Conservation (phyloP, 106 monocot genomes). For the Dendrobium chrysotoxum region DNA sequence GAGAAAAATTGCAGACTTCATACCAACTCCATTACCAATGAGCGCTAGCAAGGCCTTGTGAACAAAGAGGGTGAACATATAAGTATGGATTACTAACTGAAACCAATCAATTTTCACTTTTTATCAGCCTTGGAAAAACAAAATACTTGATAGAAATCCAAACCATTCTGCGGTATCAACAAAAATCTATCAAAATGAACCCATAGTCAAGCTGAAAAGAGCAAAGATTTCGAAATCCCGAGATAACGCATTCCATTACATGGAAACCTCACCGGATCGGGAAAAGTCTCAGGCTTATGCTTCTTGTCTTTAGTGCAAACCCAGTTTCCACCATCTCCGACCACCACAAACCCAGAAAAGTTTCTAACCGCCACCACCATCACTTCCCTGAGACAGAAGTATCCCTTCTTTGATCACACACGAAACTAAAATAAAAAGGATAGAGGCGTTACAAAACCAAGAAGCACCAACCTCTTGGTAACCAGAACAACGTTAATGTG, state of each 20-base stretch:
- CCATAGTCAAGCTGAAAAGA: not conserved
- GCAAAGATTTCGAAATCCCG: not conserved
- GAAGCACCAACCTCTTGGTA: conserved; percentile 36
- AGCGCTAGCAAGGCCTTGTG: not conserved
- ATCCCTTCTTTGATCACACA: not conserved
- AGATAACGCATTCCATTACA: not conserved
- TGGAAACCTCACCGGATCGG: conserved; percentile 55
- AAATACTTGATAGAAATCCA: not conserved
- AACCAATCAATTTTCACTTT: not conserved
- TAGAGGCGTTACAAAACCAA: not conserved
- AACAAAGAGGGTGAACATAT: not conserved
- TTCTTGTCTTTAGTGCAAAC: conserved; percentile 41
- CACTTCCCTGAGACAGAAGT: conserved; percentile 44
- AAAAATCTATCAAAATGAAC: not conserved
- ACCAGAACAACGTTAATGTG: conserved; percentile 74
- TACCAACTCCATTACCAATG: not conserved
- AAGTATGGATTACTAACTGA: not conserved
- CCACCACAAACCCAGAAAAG: conserved; percentile 50
- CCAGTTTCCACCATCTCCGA: conserved; percentile 67
- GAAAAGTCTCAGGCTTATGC: conserved; percentile 26
- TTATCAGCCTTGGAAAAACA: not conserved
- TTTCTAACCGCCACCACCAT: conserved; percentile 74
- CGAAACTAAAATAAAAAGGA: not conserved
- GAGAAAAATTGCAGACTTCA: not conserved
- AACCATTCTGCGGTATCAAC: not conserved